phyloP scores from a whole-genome alignment of 1,139 yeast species.

The Saccharomycopsis hybrid region DNA sequence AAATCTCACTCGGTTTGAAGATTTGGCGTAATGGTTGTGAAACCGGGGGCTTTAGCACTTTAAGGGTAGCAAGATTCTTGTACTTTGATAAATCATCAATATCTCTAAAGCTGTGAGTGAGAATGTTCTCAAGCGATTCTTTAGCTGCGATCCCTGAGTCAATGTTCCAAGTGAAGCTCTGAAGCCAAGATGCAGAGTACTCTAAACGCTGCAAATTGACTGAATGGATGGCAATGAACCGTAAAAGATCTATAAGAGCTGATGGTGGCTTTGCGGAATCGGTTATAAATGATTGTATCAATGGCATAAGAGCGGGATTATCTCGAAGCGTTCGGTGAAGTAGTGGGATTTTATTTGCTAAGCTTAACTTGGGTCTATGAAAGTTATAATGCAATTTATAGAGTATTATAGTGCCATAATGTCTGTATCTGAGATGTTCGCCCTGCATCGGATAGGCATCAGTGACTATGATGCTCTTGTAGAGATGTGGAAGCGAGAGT shows the following conservation, averaged over 20 bases:
- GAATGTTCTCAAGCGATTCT: conserved; percentile 2
- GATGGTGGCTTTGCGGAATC: conserved; percentile 3
- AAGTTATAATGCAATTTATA: background rate
- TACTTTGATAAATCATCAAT: conserved; percentile 8
- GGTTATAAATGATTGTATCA: conserved; percentile 5
- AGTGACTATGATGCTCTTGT: conserved; percentile 10
- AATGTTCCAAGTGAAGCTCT: conserved; percentile 7
- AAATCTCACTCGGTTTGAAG: background rate
- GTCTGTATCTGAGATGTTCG: background rate
- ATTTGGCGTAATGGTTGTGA: background rate
- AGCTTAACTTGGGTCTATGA: too few relatives aligned
- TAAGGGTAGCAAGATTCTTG: conserved; percentile 2
- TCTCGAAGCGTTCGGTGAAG: conserved; percentile 1
- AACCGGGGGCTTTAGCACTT: conserved; percentile 11
- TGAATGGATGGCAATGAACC: background rate
- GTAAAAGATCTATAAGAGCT: conserved; percentile 2
- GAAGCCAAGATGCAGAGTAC: conserved; percentile 13
- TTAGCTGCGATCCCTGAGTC: conserved; percentile 5
- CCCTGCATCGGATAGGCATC: conserved; percentile 6
- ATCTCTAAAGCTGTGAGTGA: conserved; percentile 15
- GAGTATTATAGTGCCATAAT: conserved; percentile 7
- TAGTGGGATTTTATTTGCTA: background rate
- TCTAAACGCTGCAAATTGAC: conserved; percentile 4
- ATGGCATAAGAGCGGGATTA: background rate
- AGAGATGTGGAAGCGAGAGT: conserved; percentile 1